phyloP scores from a whole-genome alignment of 306 rosid species.

The Begonia fuchsioides region DNA sequence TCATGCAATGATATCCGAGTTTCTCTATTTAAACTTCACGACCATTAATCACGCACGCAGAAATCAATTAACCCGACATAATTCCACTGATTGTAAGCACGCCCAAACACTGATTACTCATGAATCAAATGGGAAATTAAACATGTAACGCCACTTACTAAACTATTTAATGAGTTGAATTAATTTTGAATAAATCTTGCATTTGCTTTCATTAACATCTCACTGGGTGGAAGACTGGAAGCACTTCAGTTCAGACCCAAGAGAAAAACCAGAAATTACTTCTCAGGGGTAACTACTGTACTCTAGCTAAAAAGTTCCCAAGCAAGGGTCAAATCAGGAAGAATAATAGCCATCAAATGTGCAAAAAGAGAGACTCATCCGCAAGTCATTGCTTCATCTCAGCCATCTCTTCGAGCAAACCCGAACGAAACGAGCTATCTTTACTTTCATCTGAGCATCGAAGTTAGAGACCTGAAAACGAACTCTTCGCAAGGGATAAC shows the following conservation, averaged over 20 bases:
- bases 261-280: neutral
- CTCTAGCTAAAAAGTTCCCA: neutral
- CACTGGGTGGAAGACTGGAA: too few species aligned
- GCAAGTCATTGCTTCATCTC: neutral
- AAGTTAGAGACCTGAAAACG: slow-evolving; percentile 1
- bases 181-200: too few species aligned
- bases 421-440: neutral
- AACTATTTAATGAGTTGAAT: too few species aligned
- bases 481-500: slow-evolving; percentile 1
- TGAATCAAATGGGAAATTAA: too few species aligned
- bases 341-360: neutral
- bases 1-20: too few species aligned
- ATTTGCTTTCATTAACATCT: neutral
- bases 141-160: too few species aligned
- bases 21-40: too few species aligned
- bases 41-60: too few species aligned
- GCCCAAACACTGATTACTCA: too few species aligned
- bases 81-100: too few species aligned
- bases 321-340: neutral
- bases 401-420: neutral
- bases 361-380: neutral
- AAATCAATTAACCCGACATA: too few species aligned
- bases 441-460: neutral
- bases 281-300: too few species aligned
- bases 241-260: neutral